Base-by-base conservation (phyloP, 345 rosid species). In the Kernera saxatilis region DNA sequence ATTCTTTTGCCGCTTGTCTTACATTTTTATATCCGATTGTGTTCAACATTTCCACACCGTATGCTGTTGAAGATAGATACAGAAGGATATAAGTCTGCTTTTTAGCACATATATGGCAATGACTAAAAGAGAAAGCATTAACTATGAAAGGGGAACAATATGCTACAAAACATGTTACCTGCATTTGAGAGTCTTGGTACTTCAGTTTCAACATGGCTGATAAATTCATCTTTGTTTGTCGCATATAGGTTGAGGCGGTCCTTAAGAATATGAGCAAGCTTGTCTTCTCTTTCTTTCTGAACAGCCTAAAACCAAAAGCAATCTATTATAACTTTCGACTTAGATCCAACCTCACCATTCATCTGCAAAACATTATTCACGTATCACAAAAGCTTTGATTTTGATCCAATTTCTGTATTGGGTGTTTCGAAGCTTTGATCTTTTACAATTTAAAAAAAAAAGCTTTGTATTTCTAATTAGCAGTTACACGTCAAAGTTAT, bases 201-300 rank as follows among this genome's bases (percentile, higher is more conserved):
- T 85, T 92, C 98, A 74, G 93, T 88, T 83, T 84, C 76, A n/a
- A 95, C 91, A 44, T 76, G 77, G 37, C 25, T 67, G 55, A 80
- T 67, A 72, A 92, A 92, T 27, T 86, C 90, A 15, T 84, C 93
- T 77, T 85, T 85, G 75, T 82, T 86, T 45, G 84, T 89, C 48
- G 88, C 84, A 69, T 92, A 90, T 71, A 82, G 90, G 77, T 82
- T 79, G 22, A 92, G 88, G 67, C 91, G 82, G 71, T 83, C 81
- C 84, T 78, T 86, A 58, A 92, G 76, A 72, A 79, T 84, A 49
- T 76, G 81, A 4, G 80, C 95, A 72, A 92, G 98, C 61, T 87
- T 92, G 44, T 92, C 93, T 76, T 92, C 98, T 79, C 98, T 88
- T 70, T 92, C 98, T 82, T 81, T 92, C 82, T 92, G 96, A 74